phyloP scores from a whole-genome alignment of 2,329 filamentous ascomycete genomes.

The Aspergillus versicolor region DNA sequence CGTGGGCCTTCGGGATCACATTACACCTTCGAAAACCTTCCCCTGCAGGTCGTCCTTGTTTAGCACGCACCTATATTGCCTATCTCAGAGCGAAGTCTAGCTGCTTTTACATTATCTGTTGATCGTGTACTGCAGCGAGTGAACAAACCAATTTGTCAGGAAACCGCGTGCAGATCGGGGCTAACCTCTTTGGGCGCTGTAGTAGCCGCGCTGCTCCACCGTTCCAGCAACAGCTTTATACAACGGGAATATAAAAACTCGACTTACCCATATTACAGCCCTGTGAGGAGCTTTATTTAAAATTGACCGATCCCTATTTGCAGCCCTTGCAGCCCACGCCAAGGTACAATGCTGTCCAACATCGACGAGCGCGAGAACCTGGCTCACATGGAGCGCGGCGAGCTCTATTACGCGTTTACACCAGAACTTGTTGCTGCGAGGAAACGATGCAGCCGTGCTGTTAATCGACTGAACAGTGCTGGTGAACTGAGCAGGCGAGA shows the following conservation, averaged over 20 bases:
- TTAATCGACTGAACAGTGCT: slow-evolving; percentile 51
- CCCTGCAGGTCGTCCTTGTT: background rate
- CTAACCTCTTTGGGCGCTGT: background rate
- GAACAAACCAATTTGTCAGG: background rate
- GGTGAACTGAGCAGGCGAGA: background rate
- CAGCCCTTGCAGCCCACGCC: no score
- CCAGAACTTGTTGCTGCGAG: slow-evolving; percentile 62
- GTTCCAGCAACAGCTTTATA: background rate
- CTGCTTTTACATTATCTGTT: background rate
- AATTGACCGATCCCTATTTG: no score
- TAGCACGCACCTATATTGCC: background rate
- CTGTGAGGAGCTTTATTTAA: no score
- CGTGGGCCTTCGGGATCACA: background rate
- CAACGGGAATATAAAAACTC: no score
- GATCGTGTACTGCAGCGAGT: background rate
- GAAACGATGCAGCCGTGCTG: slow-evolving; percentile 58
- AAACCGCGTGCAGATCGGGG: background rate
- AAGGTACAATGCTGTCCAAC: slow-evolving; percentile 1
- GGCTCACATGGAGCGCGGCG: slow-evolving; percentile 56
- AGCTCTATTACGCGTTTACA: slow-evolving; percentile 70
- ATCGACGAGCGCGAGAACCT: slow-evolving; percentile 20
- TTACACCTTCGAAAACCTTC: background rate
- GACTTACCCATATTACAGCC: no score
- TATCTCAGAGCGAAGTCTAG: background rate
- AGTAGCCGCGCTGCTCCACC: background rate